phyloP scores from a whole-genome alignment of 257 asterid genomes.

The Solanum sejunctum region DNA sequence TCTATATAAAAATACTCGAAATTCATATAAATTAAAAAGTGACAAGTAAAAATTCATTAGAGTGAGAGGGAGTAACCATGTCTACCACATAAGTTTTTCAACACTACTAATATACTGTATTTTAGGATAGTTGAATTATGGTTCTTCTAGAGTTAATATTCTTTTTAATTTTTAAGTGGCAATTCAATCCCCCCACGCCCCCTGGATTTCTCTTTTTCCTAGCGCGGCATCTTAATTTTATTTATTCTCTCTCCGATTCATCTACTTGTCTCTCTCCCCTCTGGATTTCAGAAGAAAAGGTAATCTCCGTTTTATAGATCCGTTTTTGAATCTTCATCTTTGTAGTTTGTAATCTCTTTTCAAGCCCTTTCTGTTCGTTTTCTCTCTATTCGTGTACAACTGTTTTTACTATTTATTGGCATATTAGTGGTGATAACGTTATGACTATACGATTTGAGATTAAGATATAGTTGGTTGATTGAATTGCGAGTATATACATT shows the following conservation, averaged over 20 bases:
- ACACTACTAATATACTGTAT: not conserved
- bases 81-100: not conserved
- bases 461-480: not conserved
- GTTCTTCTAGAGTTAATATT: too few species aligned
- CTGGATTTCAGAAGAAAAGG: constrained; percentile 3
- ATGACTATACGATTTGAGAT: not conserved
- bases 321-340: not conserved
- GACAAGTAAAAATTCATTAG: too few species aligned
- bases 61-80: too few species aligned
- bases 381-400: not conserved
- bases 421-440: not conserved
- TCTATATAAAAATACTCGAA: too few species aligned
- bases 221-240: not conserved
- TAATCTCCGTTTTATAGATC: constrained; percentile 7
- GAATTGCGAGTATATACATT: not conserved
- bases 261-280: not conserved
- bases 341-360: not conserved
- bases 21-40: too few species aligned
- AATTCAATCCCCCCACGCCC: not conserved
- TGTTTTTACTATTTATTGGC: not conserved
- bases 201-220: not conserved
- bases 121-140: not conserved
- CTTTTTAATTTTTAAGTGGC: too few species aligned
- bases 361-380: not conserved
- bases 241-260: not conserved